Conservation (phyloP, 805 yeast species). For the Myxozyma lipomycoides region DNA sequence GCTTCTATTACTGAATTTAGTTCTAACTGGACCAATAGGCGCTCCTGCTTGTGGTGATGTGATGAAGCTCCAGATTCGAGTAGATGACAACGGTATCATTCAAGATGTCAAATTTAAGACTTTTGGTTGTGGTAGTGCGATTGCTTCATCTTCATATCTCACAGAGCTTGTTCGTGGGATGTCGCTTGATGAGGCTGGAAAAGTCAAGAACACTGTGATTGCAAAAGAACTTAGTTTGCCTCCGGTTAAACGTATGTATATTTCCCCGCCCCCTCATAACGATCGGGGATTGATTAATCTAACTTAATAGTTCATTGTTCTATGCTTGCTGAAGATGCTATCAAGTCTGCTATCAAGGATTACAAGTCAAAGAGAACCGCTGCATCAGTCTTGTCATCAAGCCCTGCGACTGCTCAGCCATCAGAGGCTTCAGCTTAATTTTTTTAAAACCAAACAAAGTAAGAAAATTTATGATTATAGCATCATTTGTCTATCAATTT, state of each 20-base stretch:
- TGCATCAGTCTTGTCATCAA: conserved; percentile 35
- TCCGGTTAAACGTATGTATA: conserved; percentile 65
- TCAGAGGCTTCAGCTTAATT: conserved; percentile 1
- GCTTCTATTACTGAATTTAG: neutral
- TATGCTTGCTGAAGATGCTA: conserved; percentile 98
- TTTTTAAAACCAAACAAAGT: neutral
- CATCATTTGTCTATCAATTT: neutral
- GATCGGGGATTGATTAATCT: neutral
- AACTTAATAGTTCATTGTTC: conserved; percentile 67
- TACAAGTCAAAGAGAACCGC: conserved; percentile 72
- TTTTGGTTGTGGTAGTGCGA: conserved; percentile 98
- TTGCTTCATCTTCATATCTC: conserved; percentile 91
- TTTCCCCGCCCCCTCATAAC: neutral
- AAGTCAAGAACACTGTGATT: conserved; percentile 87
- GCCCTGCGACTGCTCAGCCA: conserved; percentile 1
- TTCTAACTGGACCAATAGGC: conserved; percentile 7
- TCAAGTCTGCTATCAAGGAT: conserved; percentile 94
- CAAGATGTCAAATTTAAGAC: conserved; percentile 96
- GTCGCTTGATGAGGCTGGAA: conserved; percentile 87
- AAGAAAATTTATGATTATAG: neutral
- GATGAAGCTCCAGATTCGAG: conserved; percentile 94
- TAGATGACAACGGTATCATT: conserved; percentile 85
- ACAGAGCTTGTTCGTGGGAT: conserved; percentile 95
- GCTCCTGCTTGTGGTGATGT: conserved; percentile 99
- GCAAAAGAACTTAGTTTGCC: conserved; percentile 94